phyloP scores from a whole-genome alignment of 306 rosid genomes.

The Inga laurina region DNA sequence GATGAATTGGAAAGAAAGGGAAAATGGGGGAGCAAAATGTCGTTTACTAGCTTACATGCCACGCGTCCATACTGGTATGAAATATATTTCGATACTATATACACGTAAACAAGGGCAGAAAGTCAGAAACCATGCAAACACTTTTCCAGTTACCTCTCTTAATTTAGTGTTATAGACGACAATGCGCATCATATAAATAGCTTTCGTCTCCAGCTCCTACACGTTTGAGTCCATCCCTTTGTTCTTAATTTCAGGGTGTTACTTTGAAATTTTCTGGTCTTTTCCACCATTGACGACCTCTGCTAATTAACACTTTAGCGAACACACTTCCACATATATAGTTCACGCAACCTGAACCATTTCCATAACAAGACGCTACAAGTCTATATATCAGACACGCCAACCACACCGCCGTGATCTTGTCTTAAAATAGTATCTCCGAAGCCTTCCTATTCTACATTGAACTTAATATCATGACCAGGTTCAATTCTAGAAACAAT shows the following conservation, averaged over 20 bases:
- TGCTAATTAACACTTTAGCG: conserved; percentile 13
- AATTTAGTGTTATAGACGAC: conserved; percentile 4
- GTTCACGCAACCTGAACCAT: background rate
- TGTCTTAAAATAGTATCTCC: conserved; percentile 45
- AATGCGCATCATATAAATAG: conserved; percentile 9
- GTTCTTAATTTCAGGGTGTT: background rate
- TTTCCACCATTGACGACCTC: background rate
- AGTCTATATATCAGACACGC: background rate
- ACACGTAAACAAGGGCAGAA: background rate
- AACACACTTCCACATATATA: background rate
- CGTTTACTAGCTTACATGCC: background rate
- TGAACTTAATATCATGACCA: conserved; percentile 48
- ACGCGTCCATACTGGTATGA: conserved; percentile 10
- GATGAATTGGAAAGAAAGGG: conserved; percentile 4
- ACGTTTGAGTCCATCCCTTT: background rate
- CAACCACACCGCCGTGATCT: background rate
- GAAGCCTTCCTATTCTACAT: conserved; percentile 27
- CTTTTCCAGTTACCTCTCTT: background rate
- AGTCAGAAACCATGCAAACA: background rate
- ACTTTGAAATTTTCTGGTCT: background rate
- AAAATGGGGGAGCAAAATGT: conserved; percentile 10
- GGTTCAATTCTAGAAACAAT: conserved; percentile 44
- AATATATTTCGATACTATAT: background rate
- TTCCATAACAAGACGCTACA: background rate
- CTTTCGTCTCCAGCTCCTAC: background rate